Base-by-base conservation (phyloP, 768 basidiomycete species). In the Ramaria rubella region DNA sequence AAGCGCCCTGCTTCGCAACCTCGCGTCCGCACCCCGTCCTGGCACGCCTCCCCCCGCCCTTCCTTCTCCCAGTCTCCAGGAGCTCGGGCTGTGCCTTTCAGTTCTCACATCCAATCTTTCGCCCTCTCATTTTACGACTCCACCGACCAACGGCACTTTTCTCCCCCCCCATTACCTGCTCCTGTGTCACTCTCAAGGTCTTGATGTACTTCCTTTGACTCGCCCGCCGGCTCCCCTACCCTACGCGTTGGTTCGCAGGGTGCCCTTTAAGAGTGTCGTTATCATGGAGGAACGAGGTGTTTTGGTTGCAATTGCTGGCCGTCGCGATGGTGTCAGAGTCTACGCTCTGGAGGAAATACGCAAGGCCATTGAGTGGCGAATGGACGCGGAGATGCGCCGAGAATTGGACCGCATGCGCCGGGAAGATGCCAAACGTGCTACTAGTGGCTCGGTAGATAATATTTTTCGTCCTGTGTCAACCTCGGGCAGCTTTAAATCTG, bases 251-350 rank as follows among this genome's bases (percentile, higher is more conserved):
- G 84, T 93, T 23, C 81, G 90, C 21, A 79, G 89, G 54, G 87
- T 90, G 51, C 77, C 79, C 33, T 93, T 93, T 70, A 92, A 90
- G 65, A 83, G 80, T 55, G 85, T 93, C n/a, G 87, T 93, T 1
- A 86, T 93, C 14, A 93, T 93, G 90, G 90, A 93, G 63, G 87
- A 92, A 64, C 85, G 90, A 29, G 90, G 90, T 6, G 89, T 93
- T 0, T 72, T 93, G n/a, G 90, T 93, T 8, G 90, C 90, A 12
- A 90, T 93, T 59, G 91, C 91, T 15, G 90, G 90, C 8, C 75
- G 90, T 59, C 74, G 90, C 62, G 89, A 92, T 60, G 90, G 90
- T 3, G 90, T 93, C 43, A 80, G 90, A 33, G 90, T 93, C 17
- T 93, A 93, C 68, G 90, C 90, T 17, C 74, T 93, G 15, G 90